Percentiles rank a stretch among this genome's conserved stretches.
Conservation (phyloP, 352 stramenopile species). For the Globisporangium rhizosaccharum region DNA sequence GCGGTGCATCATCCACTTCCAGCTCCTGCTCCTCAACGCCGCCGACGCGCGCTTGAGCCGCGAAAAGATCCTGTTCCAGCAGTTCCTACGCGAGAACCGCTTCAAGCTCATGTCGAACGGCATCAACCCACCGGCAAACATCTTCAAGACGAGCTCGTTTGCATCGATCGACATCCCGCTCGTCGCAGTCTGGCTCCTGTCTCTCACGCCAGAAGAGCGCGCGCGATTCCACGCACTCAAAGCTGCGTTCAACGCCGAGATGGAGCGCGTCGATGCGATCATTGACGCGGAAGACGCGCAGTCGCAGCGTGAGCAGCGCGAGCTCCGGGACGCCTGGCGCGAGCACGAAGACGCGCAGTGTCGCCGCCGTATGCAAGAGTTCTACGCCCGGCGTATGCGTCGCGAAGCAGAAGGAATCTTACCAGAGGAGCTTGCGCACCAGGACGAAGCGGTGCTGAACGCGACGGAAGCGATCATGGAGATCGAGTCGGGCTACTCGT, state of each 20-base stretch:
- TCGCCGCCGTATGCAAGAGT: slow-evolving; percentile 68
- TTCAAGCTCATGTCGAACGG: slow-evolving; percentile 93
- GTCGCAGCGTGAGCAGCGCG: slow-evolving; percentile 34
- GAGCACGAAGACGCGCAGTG: slow-evolving; percentile 64
- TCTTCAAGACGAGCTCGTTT: slow-evolving; percentile 87
- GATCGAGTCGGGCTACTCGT: slow-evolving; percentile 83
- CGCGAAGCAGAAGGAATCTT: slow-evolving; percentile 62
- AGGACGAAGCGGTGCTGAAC: slow-evolving; percentile 79
- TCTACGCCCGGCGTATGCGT: slow-evolving; percentile 61
- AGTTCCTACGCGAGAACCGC: slow-evolving; percentile 91
- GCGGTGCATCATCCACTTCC: slow-evolving; percentile 87
- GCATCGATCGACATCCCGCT: slow-evolving; percentile 88
- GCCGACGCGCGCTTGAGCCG: slow-evolving; percentile 82
- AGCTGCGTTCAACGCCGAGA: slow-evolving; percentile 81
- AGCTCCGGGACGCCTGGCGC: slow-evolving; percentile 51
- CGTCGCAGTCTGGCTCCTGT: slow-evolving; percentile 87
- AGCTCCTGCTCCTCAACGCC: slow-evolving; percentile 87
- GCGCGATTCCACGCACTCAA: slow-evolving; percentile 88
- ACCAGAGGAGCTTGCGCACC: slow-evolving; percentile 26
- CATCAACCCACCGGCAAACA: slow-evolving; percentile 86
- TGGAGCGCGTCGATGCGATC: slow-evolving; percentile 72
- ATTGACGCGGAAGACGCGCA: slow-evolving; percentile 69
- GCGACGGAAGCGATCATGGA: slow-evolving; percentile 78
- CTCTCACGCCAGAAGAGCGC: slow-evolving; percentile 75
- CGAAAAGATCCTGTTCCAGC: slow-evolving; percentile 91